These are phyloP conservation scores for Nidula niveotomentosa DNA, from an alignment of 1,284 basidiomycete genomes.

Conservation along the genomic window DNA sequence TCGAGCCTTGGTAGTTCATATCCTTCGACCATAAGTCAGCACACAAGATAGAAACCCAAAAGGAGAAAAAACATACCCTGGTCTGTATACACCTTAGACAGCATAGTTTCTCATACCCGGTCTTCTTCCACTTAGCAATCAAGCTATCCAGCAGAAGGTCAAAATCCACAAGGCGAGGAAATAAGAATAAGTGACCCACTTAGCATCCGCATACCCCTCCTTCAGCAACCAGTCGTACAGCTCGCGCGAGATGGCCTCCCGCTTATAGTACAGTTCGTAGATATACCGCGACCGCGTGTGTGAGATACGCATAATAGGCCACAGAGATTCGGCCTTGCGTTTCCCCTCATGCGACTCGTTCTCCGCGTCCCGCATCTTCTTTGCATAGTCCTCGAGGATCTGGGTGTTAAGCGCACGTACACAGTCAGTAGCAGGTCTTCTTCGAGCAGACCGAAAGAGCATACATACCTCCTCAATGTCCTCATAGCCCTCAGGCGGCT, in stretches of 20 bases:
- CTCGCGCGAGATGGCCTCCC: conserved; percentile 92
- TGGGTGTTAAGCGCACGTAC: conserved; percentile 25
- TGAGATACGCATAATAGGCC: conserved; percentile 98
- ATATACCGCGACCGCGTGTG: conserved; percentile 96
- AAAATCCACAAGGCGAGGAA: not conserved
- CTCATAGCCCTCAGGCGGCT: conserved; percentile 96
- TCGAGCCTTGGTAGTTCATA: conserved; percentile 99
- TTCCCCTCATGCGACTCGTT: conserved; percentile 98
- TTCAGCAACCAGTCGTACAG: conserved; percentile 99
- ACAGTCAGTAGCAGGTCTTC: not conserved
- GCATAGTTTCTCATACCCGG: conserved; percentile 98
- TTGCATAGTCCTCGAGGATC: conserved; percentile 93
- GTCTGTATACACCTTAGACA: conserved; percentile 98
- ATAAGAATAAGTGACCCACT: conserved; percentile 48
- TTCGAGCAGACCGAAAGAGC: not conserved
- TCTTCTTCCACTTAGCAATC: conserved; percentile 99
- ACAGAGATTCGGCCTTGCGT: conserved; percentile 94
- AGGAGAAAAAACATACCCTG: conserved; percentile 47
- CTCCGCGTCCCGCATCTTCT: conserved; percentile 98
- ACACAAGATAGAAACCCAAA: conserved; percentile 9
- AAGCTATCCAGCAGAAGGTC: conserved; percentile 51
- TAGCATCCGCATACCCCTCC: conserved; percentile 96
- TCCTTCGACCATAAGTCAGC: conserved; percentile 53
- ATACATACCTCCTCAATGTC: conserved; percentile 81
- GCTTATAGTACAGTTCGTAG: conserved; percentile 98